These are phyloP conservation scores for Ophiostoma triangulosporum DNA, from an alignment of 2,329 filamentous ascomycete genomes.

Conservation along the genomic window DNA sequence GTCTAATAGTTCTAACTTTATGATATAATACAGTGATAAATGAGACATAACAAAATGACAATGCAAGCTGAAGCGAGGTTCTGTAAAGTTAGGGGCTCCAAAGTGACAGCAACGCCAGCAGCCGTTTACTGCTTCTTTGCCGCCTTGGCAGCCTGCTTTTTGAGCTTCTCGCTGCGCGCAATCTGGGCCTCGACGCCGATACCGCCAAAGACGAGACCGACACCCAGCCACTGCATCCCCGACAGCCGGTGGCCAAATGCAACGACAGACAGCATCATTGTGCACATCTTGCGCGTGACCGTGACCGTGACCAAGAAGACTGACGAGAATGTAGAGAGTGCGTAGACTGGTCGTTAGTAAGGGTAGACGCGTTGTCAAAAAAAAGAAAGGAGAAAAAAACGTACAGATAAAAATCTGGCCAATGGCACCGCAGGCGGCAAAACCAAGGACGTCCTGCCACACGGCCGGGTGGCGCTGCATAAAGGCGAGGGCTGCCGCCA, in stretches of 20 bases:
- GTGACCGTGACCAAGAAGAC: constrained; percentile 91
- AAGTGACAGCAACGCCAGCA: no score
- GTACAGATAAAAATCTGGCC: constrained; percentile 84
- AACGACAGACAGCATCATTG: constrained; percentile 91
- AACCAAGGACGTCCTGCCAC: constrained; percentile 77
- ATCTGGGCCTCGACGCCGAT: constrained; percentile 84
- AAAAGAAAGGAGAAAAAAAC: neutral
- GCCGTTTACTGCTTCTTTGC: constrained; percentile 19
- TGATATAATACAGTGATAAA: neutral
- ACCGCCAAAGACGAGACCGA: constrained; percentile 84
- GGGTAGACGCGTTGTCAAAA: neutral
- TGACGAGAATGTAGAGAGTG: constrained; percentile 80
- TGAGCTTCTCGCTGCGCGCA: constrained; percentile 67
- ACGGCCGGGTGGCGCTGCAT: constrained; percentile 67
- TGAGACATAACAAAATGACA: no score
- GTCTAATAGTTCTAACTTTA: no score
- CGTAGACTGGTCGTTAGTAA: constrained; percentile 45
- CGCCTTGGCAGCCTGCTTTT: constrained; percentile 49
- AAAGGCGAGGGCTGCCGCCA: constrained; percentile 67
- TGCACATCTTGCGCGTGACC: constrained; percentile 97
- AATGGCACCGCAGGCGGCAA: constrained; percentile 78
- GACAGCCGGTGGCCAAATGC: constrained; percentile 84
- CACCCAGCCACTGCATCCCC: constrained; percentile 86
- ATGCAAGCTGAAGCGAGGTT: neutral
- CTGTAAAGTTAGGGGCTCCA: neutral